phyloP scores from a whole-genome alignment of 1,284 basidiomycete genomes.

The Microbotryum intermedium region DNA sequence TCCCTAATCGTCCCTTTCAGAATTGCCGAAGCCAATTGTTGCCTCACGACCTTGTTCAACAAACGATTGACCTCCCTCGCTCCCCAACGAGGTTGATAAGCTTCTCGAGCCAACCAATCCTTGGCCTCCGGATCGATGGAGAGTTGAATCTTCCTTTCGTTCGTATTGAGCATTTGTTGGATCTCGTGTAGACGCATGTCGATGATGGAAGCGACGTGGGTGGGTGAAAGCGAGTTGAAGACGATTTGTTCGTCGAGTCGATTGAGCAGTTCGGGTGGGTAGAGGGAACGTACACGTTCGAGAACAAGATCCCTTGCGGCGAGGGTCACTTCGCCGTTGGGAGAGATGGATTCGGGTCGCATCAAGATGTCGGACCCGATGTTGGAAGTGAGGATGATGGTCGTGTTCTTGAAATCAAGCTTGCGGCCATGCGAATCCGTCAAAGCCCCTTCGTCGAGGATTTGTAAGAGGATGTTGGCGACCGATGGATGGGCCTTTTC shows the following conservation, averaged over 20 bases:
- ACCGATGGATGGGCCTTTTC: conserved; percentile 81
- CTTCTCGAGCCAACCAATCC: conserved; percentile 65
- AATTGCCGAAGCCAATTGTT: conserved; percentile 32
- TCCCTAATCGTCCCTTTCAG: conserved; percentile 26
- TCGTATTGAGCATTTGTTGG: conserved; percentile 52
- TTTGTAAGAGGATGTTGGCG: conserved; percentile 80
- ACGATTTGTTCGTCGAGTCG: conserved; percentile 43
- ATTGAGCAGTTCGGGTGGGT: conserved; percentile 69
- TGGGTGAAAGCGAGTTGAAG: conserved; percentile 75
- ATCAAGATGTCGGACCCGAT: conserved; percentile 69
- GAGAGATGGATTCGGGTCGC: conserved; percentile 55
- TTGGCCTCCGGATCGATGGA: conserved; percentile 58
- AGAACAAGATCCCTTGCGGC: conserved; percentile 63
- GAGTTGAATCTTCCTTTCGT: conserved; percentile 55
- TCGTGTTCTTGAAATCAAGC: conserved; percentile 72
- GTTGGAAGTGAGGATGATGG: conserved; percentile 90
- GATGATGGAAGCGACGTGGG: conserved; percentile 68
- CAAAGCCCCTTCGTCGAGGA: conserved; percentile 81
- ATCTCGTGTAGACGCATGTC: conserved; percentile 65
- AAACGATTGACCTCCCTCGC: conserved; percentile 54
- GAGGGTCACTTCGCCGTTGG: conserved; percentile 58
- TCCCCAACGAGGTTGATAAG: conserved; percentile 77
- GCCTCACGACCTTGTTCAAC: conserved; percentile 34
- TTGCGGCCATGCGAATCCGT: conserved; percentile 53
- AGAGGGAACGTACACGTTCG: conserved; percentile 60